Evolutionary conservation across 106 monocot species (phyloP), one percentile per base, ranked within the genome.

Genomic region (Hemerocallis citrina): DNA sequence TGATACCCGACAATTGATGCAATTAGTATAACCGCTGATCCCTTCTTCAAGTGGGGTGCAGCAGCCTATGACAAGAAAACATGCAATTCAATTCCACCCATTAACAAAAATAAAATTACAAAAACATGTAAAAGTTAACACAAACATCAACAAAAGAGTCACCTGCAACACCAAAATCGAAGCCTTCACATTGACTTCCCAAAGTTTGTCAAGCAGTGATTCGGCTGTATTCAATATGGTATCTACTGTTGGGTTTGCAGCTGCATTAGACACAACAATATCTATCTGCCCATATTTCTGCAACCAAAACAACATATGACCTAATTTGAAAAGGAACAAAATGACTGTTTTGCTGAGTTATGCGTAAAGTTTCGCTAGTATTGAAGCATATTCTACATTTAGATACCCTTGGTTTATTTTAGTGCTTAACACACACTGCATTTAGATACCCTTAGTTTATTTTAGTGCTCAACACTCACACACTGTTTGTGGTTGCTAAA

Each of bases 151-250:
- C 29, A 38, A 28, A 12, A 12, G n/a, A 33, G 7, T 41, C 65
- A 90, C 95, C 83, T 96, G 81, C 44, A 91, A 34, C 24, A 96
- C 59, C 22, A 96, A 67, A 41, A 96, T 79, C 11, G 86, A 58
- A 32, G 90, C 72, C 69, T 96, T 96, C 17, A 96, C 96, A 75
- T 96, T 96, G 47, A 91, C 72, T 25, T 96, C 90, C 96, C 96
- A 96, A 56, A 90, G 76, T 67, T 96, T 96, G 72, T 91, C 96
- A 63, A 96, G 84, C 60, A 84, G 64, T 6, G 84, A 59, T 66
- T 96, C 96, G 68, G 87, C 58, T 11, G 65, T 77, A 30, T 81
- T 60, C 68, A 96, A 45, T 44, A 96, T 84, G 64, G 28, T 67
- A 62, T 87, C 96, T 20, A 70, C 21, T 4, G 90, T 65, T 66